A percentile compares a stretch with the other conserved stretches of the same genome.
These are phyloP conservation scores for Nephelium lappaceum DNA, from an alignment of 345 rosid species.

Conservation along the genomic window DNA sequence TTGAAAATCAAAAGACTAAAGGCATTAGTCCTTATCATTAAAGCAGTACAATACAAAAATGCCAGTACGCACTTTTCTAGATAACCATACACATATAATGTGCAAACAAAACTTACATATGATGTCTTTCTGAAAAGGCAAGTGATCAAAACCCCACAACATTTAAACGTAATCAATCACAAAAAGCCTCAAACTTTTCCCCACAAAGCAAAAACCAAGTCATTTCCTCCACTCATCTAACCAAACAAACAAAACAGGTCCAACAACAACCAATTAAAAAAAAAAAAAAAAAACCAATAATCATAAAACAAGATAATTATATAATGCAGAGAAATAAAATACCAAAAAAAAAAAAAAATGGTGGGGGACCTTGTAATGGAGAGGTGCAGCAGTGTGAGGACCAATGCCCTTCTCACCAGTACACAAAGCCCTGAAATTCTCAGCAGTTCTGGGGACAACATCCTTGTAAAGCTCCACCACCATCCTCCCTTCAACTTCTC, in stretches of 20 bases:
- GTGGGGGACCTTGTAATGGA: conserved; percentile 78
- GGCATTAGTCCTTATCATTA: neutral
- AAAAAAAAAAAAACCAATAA: neutral
- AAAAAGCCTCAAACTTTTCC: neutral
- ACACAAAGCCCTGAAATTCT: conserved; percentile 92
- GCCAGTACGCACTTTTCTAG: neutral
- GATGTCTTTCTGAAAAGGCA: neutral
- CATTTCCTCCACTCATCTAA: neutral
- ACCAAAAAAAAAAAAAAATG: no score
- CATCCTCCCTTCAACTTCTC: conserved; percentile 93
- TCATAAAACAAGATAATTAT: neutral
- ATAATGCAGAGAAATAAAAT: no score
- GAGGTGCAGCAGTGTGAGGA: conserved; percentile 67
- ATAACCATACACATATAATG: neutral
- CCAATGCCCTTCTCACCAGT: conserved; percentile 94
- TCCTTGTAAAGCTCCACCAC: conserved; percentile 82
- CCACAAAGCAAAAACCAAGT: neutral
- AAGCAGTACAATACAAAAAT: neutral
- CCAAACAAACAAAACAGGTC: neutral
- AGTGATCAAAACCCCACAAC: neutral
- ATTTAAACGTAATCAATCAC: neutral
- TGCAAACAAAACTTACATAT: neutral
- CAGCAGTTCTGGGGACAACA: conserved; percentile 86
- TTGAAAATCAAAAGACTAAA: neutral
- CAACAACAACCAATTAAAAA: neutral